Evolutionary conservation across 495 filamentous ascomycete species (phyloP).

Genomic region (Saxophila tyrrhenica): DNA sequence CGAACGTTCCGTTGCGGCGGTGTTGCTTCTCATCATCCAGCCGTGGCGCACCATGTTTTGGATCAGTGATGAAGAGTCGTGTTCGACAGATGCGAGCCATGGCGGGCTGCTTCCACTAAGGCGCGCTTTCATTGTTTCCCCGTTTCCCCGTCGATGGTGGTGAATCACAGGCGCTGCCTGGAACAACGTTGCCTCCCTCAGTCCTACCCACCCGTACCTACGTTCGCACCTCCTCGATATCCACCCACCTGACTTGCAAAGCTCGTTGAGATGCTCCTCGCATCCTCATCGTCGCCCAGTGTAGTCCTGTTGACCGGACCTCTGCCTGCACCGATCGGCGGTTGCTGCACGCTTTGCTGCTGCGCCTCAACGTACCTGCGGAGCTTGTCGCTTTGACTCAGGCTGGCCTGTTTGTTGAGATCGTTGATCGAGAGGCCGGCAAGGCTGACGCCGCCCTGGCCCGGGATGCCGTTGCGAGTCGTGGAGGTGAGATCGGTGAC

Average conservation of each 20-base stretch:
- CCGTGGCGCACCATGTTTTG: too few species aligned
- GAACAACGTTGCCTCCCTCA: too few species aligned
- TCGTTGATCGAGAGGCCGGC: constrained; percentile 70
- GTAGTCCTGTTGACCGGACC: constrained; percentile 3
- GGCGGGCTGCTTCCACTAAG: too few species aligned
- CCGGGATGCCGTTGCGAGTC: constrained; percentile 43
- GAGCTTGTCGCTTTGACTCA: constrained; percentile 75
- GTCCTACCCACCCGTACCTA: neutral
- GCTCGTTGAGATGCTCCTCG: constrained; percentile 86
- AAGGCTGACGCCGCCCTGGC: constrained; percentile 78
- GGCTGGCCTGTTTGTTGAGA: constrained; percentile 60
- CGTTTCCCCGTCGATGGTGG: too few species aligned
- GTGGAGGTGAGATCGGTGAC: constrained; percentile 66
- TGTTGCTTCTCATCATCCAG: too few species aligned
- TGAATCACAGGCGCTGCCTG: too few species aligned
- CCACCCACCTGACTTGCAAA: constrained; percentile 85
- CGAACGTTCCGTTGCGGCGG: too few species aligned
- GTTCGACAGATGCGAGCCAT: too few species aligned
- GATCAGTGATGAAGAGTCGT: too few species aligned
- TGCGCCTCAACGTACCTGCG: constrained; percentile 80
- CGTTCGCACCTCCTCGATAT: neutral
- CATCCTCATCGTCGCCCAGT: constrained; percentile 61
- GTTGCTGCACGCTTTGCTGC: constrained; percentile 34
- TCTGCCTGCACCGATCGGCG: constrained; percentile 33
- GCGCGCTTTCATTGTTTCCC: too few species aligned